A percentile compares a stretch with the other conserved stretches of the same genome.
These are phyloP conservation scores for Paracoccidioides lutzii DNA, from an alignment of 2,329 filamentous ascomycete species.

Conservation along the genomic window DNA sequence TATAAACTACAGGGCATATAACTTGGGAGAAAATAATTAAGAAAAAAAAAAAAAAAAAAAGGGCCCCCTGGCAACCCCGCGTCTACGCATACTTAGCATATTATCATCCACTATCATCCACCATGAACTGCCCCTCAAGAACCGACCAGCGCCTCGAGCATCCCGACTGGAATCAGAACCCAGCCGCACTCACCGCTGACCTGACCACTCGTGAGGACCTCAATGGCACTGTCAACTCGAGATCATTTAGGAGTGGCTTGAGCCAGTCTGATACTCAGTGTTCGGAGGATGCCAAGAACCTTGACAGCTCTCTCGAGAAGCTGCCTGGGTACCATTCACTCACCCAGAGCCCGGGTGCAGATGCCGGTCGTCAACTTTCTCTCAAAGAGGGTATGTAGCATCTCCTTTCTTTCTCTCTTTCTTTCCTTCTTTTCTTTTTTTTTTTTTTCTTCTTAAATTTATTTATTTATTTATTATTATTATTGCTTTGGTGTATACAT, in stretches of 20 bases:
- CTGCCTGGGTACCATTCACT: background rate
- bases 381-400: slow-evolving; percentile 9
- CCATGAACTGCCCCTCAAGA: slow-evolving; percentile 45
- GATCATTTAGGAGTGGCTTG: slow-evolving; percentile 24
- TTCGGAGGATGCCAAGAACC: background rate
- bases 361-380: slow-evolving; percentile 9
- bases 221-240: slow-evolving; percentile 42
- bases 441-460: background rate
- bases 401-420: no score
- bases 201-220: slow-evolving; percentile 44
- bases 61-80: background rate
- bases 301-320: slow-evolving; percentile 4
- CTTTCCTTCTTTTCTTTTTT: no score
- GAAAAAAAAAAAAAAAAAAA: background rate
- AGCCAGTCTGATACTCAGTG: slow-evolving; percentile 2
- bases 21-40: no score
- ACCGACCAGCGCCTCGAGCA: slow-evolving; percentile 37
- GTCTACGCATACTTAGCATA: background rate
- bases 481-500: background rate
- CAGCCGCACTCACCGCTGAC: slow-evolving; percentile 36
- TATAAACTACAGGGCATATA: no score
- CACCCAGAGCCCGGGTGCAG: slow-evolving; percentile 2
- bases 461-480: background rate
- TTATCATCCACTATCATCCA: background rate
- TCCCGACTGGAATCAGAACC: slow-evolving; percentile 43